Percentiles rank a stretch among this genome's conserved stretches.
Conservation (phyloP, 2,329 filamentous ascomycete genomes). For the Plectosphaerella cucumerina region DNA sequence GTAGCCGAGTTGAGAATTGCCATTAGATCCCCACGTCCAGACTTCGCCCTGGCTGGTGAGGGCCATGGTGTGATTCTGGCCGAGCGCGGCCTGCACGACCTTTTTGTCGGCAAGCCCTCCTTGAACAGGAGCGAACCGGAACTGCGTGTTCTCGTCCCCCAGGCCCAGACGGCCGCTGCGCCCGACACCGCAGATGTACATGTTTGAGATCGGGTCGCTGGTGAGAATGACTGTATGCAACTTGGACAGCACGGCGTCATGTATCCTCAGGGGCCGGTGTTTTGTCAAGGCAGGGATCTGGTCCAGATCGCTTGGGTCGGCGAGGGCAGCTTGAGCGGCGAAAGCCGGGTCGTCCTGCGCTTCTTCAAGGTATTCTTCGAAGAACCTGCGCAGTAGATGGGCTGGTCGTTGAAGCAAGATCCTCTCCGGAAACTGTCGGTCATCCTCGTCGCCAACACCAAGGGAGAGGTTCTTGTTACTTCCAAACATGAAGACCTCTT, state of each 20-base stretch:
- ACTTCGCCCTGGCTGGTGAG: conserved; percentile 83
- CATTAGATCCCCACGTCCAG: conserved; percentile 92
- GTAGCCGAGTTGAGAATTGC: conserved; percentile 82
- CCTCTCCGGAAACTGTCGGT: conserved; percentile 88
- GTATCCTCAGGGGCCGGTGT: conserved; percentile 68
- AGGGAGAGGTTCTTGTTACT: conserved; percentile 94
- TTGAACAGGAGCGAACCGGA: conserved; percentile 79
- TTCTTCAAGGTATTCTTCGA: conserved; percentile 60
- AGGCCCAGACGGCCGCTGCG: conserved; percentile 84
- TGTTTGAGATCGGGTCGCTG: conserved; percentile 79
- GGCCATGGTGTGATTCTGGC: conserved; percentile 87
- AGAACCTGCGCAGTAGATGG: conserved; percentile 69
- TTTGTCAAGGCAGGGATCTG: conserved; percentile 71
- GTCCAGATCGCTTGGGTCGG: conserved; percentile 21
- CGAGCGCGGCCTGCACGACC: conserved; percentile 73
- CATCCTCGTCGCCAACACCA: conserved; percentile 92
- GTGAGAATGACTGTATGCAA: conserved; percentile 87
- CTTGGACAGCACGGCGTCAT: conserved; percentile 85
- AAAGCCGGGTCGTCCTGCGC: conserved; percentile 24
- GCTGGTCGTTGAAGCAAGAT: conserved; percentile 73
- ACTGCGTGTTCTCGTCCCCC: conserved; percentile 85
- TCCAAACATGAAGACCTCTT: conserved; percentile 90
- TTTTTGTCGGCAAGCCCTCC: conserved; percentile 71
- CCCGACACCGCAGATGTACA: conserved; percentile 90
- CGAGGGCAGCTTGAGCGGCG: not conserved